phyloP scores from a whole-genome alignment of 805 yeast genomes.

The Suhomyces kilbournensis region DNA sequence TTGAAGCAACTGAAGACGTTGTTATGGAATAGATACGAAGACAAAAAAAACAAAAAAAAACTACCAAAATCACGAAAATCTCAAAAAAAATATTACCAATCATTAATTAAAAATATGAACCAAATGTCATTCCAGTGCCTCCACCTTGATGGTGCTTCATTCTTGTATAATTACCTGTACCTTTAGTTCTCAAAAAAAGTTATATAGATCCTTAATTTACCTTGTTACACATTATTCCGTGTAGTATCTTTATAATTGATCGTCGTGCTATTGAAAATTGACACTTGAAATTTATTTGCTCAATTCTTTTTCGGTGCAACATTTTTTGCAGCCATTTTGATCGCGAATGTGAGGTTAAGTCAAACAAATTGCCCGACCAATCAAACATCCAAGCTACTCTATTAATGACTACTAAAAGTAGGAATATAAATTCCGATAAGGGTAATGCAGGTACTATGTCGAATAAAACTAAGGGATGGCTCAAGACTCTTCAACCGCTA shows the following conservation, averaged over 20 bases:
- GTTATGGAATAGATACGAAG: conserved; percentile 2
- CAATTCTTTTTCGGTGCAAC: background rate
- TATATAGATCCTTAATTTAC: background rate
- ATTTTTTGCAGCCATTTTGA: background rate
- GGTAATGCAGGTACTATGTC: background rate
- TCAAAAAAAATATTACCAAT: background rate
- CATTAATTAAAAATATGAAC: background rate
- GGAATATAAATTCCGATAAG: background rate
- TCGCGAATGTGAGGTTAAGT: background rate
- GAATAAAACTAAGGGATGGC: background rate
- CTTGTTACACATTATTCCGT: background rate
- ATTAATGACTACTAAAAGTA: background rate
- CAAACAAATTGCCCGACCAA: background rate
- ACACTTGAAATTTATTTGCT: background rate
- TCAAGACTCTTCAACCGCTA: background rate
- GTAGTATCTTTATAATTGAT: background rate
- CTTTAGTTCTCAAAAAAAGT: background rate
- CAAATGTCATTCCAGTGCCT: background rate
- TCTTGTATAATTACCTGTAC: background rate
- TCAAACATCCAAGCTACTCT: background rate
- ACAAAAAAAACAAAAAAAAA: background rate
- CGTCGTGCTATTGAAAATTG: background rate
- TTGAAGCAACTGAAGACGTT: conserved; percentile 5
- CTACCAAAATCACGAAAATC: background rate
- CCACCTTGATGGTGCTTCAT: conserved; percentile 4